These are phyloP conservation scores for Saksenaea vasiformis DNA, from an alignment of 371 early-diverging fungal species.

Conservation along the genomic window DNA sequence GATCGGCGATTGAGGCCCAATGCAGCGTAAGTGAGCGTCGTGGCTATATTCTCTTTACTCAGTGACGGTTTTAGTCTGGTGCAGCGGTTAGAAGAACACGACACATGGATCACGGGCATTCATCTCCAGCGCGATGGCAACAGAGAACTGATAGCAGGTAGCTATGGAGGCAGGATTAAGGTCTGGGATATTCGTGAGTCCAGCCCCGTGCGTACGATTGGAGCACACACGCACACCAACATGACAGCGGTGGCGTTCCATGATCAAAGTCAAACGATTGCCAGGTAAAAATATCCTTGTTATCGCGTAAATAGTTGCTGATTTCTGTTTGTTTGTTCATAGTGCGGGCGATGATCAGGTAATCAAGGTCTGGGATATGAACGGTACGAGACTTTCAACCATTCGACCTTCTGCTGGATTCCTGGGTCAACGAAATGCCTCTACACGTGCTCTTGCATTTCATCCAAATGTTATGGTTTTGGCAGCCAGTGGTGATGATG, in stretches of 20 bases:
- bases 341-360: slow-evolving; percentile 68
- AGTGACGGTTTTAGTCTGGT: slow-evolving; percentile 44
- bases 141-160: slow-evolving; percentile 63
- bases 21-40: slow-evolving; percentile 44
- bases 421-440: slow-evolving; percentile 49
- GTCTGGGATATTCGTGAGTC: slow-evolving; percentile 82
- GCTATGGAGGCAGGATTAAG: slow-evolving; percentile 72
- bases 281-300: slow-evolving; percentile 49
- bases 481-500: slow-evolving; percentile 56
- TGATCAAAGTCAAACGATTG: slow-evolving; percentile 68
- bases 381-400: slow-evolving; percentile 54
- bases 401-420: slow-evolving; percentile 66
- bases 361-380: slow-evolving; percentile 67
- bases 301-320: not conserved
- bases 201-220: slow-evolving; percentile 51
- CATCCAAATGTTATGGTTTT: slow-evolving; percentile 60
- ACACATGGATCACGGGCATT: slow-evolving; percentile 62
- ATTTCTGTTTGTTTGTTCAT: not conserved
- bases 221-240: slow-evolving; percentile 50
- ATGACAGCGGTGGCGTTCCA: slow-evolving; percentile 74
- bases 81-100: slow-evolving; percentile 67
- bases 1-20: slow-evolving; percentile 67
- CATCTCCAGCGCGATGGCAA: slow-evolving; percentile 65
- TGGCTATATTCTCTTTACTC: not conserved
- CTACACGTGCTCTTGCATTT: slow-evolving; percentile 53